These are phyloP conservation scores for Barnettozyma hawaiiensis DNA, from an alignment of 1,139 yeast genomes.

Conservation along the genomic window DNA sequence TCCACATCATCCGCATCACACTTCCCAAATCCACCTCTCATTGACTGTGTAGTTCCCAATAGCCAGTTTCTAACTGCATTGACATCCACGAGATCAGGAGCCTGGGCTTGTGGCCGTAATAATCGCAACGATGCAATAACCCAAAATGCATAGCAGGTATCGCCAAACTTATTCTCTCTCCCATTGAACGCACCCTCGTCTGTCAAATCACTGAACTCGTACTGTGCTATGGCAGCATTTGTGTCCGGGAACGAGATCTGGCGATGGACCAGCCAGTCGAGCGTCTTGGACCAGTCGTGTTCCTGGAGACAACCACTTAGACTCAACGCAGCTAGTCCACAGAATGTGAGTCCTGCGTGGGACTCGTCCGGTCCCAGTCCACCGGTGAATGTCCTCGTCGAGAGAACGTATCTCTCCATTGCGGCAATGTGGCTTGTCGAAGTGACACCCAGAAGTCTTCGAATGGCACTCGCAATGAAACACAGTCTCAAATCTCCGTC, in stretches of 20 bases:
- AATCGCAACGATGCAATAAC: constrained; percentile 54
- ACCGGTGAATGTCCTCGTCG: constrained; percentile 52
- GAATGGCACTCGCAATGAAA: constrained; percentile 66
- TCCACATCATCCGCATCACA: constrained; percentile 61
- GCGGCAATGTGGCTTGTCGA: constrained; percentile 27
- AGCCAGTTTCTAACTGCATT: constrained; percentile 42
- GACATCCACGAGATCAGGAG: constrained; percentile 33
- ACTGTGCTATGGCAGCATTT: constrained; percentile 20
- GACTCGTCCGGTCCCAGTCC: constrained; percentile 70
- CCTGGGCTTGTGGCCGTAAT: constrained; percentile 27
- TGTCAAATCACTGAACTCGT: constrained; percentile 22
- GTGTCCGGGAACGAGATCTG: constrained; percentile 41
- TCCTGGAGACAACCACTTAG: constrained; percentile 34
- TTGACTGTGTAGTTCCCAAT: constrained; percentile 55
- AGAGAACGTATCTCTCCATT: constrained; percentile 38
- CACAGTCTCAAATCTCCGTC: constrained; percentile 70
- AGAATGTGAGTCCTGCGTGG: constrained; percentile 84
- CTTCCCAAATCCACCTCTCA: constrained; percentile 80
- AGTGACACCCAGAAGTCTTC: constrained; percentile 34
- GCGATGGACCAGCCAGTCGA: constrained; percentile 57
- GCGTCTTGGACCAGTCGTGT: constrained; percentile 36
- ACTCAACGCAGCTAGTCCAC: constrained; percentile 66
- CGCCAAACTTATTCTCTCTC: constrained; percentile 75
- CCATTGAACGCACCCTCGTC: constrained; percentile 84
- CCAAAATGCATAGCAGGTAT: constrained; percentile 95